phyloP scores from a whole-genome alignment of 345 rosid genomes.

The Ceriops decandra region DNA sequence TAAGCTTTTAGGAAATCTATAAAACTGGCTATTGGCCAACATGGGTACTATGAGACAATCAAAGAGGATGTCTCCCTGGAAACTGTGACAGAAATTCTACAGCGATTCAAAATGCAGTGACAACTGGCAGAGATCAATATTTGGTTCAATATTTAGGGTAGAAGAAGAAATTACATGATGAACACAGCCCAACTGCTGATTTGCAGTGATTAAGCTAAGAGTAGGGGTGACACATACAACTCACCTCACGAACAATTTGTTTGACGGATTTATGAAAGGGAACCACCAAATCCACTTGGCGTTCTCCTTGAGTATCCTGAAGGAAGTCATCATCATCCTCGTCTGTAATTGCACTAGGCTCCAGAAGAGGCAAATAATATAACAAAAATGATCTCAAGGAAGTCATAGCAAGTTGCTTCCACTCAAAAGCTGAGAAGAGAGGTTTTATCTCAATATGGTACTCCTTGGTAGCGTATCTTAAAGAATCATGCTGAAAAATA shows the following conservation, averaged over 20 bases:
- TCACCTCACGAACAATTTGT: constrained; percentile 86
- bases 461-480: constrained; percentile 51
- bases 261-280: constrained; percentile 86
- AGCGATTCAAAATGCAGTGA: no score
- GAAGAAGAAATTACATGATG: not conserved
- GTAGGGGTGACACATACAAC: constrained; percentile 2
- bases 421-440: constrained; percentile 78
- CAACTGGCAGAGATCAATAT: no score
- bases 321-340: constrained; percentile 73
- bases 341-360: constrained; percentile 51
- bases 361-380: constrained; percentile 89
- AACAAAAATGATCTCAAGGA: constrained; percentile 77
- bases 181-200: not conserved
- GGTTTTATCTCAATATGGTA: constrained; percentile 74
- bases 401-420: constrained; percentile 68
- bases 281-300: constrained; percentile 54
- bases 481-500: constrained; percentile 40
- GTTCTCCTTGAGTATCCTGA: constrained; percentile 44
- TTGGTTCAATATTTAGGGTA: not conserved
- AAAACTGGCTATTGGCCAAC: not conserved
- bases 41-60: not conserved
- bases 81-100: no score
- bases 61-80: no score
- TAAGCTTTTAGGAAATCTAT: not conserved
- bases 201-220: not conserved